Percentiles rank a stretch among this genome's conserved stretches.
These are phyloP conservation scores for Adansonia digitata DNA, from an alignment of 345 rosid species.

Conservation along the genomic window DNA sequence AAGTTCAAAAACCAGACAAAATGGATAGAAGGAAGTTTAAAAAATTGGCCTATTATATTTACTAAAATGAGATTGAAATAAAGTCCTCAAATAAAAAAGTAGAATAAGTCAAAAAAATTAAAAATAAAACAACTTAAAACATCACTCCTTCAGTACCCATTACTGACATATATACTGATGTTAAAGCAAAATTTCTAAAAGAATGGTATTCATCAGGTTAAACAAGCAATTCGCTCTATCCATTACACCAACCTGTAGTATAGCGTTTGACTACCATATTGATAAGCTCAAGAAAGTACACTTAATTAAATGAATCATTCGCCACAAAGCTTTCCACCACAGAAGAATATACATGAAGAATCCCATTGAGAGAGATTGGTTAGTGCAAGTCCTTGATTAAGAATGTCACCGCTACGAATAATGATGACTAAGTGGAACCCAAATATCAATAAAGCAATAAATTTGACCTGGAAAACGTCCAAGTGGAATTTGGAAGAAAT, in stretches of 20 bases:
- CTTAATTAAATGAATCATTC: neutral
- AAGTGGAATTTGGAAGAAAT: constrained; percentile 62
- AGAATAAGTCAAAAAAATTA: neutral
- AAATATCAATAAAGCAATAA: neutral
- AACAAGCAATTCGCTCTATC: neutral
- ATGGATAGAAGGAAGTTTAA: neutral
- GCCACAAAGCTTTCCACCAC: neutral
- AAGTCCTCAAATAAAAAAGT: neutral
- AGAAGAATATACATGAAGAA: neutral
- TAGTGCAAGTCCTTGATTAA: neutral
- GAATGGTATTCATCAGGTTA: neutral
- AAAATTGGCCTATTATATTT: neutral
- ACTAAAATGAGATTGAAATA: neutral
- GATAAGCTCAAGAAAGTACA: neutral
- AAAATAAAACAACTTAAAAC: neutral
- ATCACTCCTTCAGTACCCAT: no score
- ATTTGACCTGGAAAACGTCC: constrained; percentile 82
- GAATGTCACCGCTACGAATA: neutral
- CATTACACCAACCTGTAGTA: neutral
- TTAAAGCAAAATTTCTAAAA: neutral
- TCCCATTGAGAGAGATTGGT: neutral
- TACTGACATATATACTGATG: neutral
- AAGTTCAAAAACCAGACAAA: neutral
- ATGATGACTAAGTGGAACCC: neutral
- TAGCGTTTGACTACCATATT: neutral